A percentile compares a stretch with the other conserved stretches of the same genome.
Conservation (phyloP, 257 asterid genomes). For the Euphrasia confusa region DNA sequence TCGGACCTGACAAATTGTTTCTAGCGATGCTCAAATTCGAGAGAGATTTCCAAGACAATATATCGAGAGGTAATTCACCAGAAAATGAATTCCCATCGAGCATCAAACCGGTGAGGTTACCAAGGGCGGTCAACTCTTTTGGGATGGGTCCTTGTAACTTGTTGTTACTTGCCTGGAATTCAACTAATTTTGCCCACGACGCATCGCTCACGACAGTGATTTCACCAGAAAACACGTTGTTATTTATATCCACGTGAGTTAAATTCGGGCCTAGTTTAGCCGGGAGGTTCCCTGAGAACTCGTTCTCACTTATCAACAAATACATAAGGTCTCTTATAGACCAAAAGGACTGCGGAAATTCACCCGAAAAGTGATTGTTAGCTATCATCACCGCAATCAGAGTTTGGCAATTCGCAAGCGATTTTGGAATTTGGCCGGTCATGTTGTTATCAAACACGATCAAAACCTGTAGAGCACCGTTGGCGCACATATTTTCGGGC, state of each 20-base stretch:
- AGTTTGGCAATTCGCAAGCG: conserved; percentile 53
- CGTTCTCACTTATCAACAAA: too few relatives aligned
- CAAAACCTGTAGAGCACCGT: conserved; percentile 39
- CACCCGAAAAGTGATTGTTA: conserved; percentile 29
- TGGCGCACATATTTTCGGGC: conserved; percentile 52
- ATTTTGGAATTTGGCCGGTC: conserved; percentile 56
- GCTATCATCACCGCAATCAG: conserved; percentile 33
- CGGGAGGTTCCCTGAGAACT: too few relatives aligned
- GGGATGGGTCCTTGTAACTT: conserved; percentile 54
- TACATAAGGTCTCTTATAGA: too few relatives aligned
- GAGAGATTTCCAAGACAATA: conserved; percentile 55
- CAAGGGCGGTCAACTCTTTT: conserved; percentile 37
- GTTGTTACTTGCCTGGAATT: conserved; percentile 60
- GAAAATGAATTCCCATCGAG: too few relatives aligned
- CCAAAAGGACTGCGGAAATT: too few relatives aligned
- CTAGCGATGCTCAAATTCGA: conserved; percentile 41
- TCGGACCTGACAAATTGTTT: conserved; percentile 63
- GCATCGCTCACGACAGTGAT: too few relatives aligned
- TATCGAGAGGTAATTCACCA: too few relatives aligned
- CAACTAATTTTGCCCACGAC: conserved; percentile 52
- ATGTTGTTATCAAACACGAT: conserved; percentile 46
- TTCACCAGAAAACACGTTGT: too few relatives aligned
- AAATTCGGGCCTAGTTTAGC: too few relatives aligned
- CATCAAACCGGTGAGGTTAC: conserved; percentile 26
- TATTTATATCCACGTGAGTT: too few relatives aligned